Evolutionary conservation across 164 flowering plant genomes (phyloP).

Genomic region (Nymphaea colorata): DNA sequence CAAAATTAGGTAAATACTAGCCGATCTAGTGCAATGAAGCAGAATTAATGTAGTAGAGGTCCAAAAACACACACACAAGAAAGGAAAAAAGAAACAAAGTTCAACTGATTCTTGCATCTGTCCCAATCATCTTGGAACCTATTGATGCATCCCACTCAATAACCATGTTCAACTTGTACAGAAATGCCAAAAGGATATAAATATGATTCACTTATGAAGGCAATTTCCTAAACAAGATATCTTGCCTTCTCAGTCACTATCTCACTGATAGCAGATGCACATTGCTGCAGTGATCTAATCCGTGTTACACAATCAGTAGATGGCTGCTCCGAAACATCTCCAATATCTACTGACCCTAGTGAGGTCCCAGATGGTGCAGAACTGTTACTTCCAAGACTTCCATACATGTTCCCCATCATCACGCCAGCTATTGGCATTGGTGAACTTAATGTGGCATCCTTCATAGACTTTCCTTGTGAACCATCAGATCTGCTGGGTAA

Average conservation of each 20-base stretch:
- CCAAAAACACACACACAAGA: not conserved
- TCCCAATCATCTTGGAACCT: too few relatives aligned
- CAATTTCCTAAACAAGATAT: not conserved
- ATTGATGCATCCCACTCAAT: too few relatives aligned
- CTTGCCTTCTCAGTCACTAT: conserved; percentile 75
- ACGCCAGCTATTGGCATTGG: conserved; percentile 67
- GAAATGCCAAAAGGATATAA: too few relatives aligned
- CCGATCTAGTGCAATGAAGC: not conserved
- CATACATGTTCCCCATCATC: conserved; percentile 13
- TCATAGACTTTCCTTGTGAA: conserved; percentile 20
- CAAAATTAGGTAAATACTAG: not conserved
- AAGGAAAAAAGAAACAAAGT: too few relatives aligned
- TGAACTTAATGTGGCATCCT: conserved; percentile 25
- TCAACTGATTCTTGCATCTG: too few relatives aligned
- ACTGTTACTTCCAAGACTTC: conserved; percentile 51
- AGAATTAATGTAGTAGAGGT: not conserved
- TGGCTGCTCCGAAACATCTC: conserved; percentile 65
- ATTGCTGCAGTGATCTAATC: conserved; percentile 67
- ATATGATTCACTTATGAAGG: not conserved
- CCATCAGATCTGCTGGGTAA: conserved; percentile 30
- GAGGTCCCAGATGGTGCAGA: conserved; percentile 77
- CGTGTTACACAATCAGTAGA: conserved; percentile 54
- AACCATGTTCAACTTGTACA: too few relatives aligned
- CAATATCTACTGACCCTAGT: conserved; percentile 61
- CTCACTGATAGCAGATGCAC: conserved; percentile 71